Conservation (phyloP, 2,329 filamentous ascomycete genomes). For the Nemania diffusa region DNA sequence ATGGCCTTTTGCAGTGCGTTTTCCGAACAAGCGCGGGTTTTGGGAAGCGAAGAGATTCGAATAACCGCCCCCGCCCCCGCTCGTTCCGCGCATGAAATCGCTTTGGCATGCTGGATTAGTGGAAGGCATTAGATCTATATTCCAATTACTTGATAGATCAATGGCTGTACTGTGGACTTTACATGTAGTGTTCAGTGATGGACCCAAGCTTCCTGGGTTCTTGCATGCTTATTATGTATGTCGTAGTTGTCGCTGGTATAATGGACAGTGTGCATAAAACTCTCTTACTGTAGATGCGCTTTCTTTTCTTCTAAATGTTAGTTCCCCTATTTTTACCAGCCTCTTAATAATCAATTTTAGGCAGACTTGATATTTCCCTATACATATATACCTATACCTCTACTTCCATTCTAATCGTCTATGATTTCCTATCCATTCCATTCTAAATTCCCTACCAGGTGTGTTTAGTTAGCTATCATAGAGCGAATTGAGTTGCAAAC, state of each 20-base stretch:
- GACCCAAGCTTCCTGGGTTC: neutral
- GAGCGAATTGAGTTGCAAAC: neutral
- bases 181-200: neutral
- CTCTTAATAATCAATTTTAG: too few relatives aligned
- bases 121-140: too few relatives aligned
- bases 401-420: neutral
- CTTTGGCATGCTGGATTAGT: neutral
- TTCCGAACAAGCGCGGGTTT: neutral
- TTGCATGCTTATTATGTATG: too few relatives aligned
- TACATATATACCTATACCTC: neutral
- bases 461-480: neutral
- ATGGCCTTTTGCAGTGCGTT: neutral
- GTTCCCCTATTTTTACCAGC: neutral
- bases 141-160: neutral
- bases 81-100: neutral
- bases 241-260: neutral
- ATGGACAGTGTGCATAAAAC: neutral
- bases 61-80: neutral
- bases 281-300: neutral
- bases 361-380: too few relatives aligned
- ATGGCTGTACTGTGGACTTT: neutral
- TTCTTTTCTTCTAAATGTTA: neutral
- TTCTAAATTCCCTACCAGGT: too few relatives aligned
- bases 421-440: neutral
- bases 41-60: neutral